Base-by-base conservation (phyloP, 495 filamentous ascomycete species). In the Podospora appendiculata region DNA sequence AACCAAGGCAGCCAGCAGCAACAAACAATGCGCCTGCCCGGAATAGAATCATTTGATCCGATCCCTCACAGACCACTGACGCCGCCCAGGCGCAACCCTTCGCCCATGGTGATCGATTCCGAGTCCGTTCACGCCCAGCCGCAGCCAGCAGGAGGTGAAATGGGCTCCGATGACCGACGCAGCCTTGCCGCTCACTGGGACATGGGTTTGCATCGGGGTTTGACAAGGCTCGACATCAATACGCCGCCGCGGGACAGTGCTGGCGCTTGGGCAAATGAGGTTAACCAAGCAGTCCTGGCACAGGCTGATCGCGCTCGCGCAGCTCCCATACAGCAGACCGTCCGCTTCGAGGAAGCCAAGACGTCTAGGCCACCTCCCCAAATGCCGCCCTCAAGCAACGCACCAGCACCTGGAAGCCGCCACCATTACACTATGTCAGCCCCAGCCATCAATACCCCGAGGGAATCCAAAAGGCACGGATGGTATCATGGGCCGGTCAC, bases 11-110 rank as follows among this genome's bases (percentile, higher is more conserved):
- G 56, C 32, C 61, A 67, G 43, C 61, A 61, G 7, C 67, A 52
- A 16, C 52, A 66, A 7, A 60, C 72, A 0, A 68, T 85, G 16
- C 82, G 88, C 32, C 70, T 96, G 19, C 90, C 90, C 0, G 90
- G 90, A 8, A 96, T 96, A 56, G 89, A 93, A 61, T 92, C 88
- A 36, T 95, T 95, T 55, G 89, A 91, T 62, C 82, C 86, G 45
- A 75, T 85, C 6, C 81, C 80, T 6, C 70, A 76, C 33, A 78
- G 80, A 39, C 78, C 83, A 7, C 60, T 75, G 36, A 77, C 87
- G 3, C 85, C 89, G 6, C 78, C 83, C 3, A 74, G 79, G 8
- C 80, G 83, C 32, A 74, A 78, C 49, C 68, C 78, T 0, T 87
- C 83, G 48, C 85, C 86, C 1, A 88, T 88, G 85, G 75, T 83